Base-by-base conservation (phyloP, 495 filamentous ascomycete genomes). In the Talaromyces trachyspermus region DNA sequence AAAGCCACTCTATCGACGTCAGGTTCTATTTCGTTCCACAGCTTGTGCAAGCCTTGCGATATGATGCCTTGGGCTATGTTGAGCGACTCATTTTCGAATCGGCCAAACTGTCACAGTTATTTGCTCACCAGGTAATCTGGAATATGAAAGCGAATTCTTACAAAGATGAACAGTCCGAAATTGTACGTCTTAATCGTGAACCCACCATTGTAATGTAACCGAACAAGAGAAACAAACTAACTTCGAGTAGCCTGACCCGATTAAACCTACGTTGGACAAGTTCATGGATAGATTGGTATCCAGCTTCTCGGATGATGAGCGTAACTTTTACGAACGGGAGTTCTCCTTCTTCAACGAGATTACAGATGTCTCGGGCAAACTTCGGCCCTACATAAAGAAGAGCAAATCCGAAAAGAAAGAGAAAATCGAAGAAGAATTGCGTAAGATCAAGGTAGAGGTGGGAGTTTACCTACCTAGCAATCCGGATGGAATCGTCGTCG, bases 121-220 rank as follows among this genome's bases (percentile, higher is more conserved):
- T 99, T 61, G 89, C 94, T 5, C 94, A 99, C 64, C 94, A 99
- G 50, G 96, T 99, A 50, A 97, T 99, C 51, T 99, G 94, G 94
- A 99, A 97, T 60, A 99, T 99, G 84, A 96, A 95, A 59, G 94
- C 94, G 17, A 99, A 99, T 61, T 82, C 89, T 2, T 99, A 88
- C 69, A 97, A 95, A 63, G 94, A 99, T 55, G 90, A 99, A 53
- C 89, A 97, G 50, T 87, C 84, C 42, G 77, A 83, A 54, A 79
- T 94, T 54, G 87, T 92, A 75, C 80, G 85, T 66, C 35, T 22
- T 9, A 8, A 30, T 39, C 30, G n/a, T n/a, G n/a, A n/a, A n/a
- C n/a, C n/a, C n/a, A n/a, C n/a, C n/a, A n/a, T n/a, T n/a, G n/a
- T n/a, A n/a, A n/a, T n/a, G n/a, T n/a, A n/a, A n/a, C n/a, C n/a